These are phyloP conservation scores for Penicillium coffeae DNA, from an alignment of 495 filamentous ascomycete species.

Conservation along the genomic window DNA sequence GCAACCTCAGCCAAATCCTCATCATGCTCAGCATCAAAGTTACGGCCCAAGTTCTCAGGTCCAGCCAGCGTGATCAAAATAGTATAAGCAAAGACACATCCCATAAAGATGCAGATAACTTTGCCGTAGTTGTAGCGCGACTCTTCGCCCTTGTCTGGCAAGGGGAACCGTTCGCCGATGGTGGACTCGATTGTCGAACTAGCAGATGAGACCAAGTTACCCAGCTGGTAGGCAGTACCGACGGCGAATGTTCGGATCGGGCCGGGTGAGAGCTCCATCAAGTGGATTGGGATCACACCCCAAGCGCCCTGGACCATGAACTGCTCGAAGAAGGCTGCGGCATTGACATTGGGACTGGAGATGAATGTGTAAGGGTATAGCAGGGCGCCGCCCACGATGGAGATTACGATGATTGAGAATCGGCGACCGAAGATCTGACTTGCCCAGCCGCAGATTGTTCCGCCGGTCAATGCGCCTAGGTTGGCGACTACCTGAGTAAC, in stretches of 20 bases:
- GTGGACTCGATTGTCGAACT: conserved; percentile 80
- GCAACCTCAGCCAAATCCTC: conserved; percentile 54
- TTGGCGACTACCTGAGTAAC: conserved; percentile 84
- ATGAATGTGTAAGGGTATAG: conserved; percentile 81
- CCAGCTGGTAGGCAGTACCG: conserved; percentile 79
- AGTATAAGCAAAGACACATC: conserved; percentile 79
- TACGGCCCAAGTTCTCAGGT: conserved; percentile 65
- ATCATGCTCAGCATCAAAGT: conserved; percentile 65
- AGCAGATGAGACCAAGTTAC: conserved; percentile 77
- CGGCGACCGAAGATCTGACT: conserved; percentile 80
- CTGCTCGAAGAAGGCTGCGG: conserved; percentile 86
- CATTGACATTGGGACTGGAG: conserved; percentile 58
- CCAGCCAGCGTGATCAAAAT: conserved; percentile 73
- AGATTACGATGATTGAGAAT: conserved; percentile 74
- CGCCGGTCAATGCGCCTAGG: conserved; percentile 73
- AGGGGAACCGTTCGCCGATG: conserved; percentile 75
- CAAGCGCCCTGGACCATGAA: conserved; percentile 87
- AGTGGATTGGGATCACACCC: conserved; percentile 80
- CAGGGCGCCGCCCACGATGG: conserved; percentile 70
- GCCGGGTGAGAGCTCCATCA: conserved; percentile 83
- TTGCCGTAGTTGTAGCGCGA: conserved; percentile 78
- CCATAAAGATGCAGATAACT: conserved; percentile 93
- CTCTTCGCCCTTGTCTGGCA: conserved; percentile 46
- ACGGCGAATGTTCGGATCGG: conserved; percentile 81
- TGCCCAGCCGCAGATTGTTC: conserved; percentile 71